Conservation (phyloP, 2,329 filamentous ascomycete species). For the Apiospora koreana region DNA sequence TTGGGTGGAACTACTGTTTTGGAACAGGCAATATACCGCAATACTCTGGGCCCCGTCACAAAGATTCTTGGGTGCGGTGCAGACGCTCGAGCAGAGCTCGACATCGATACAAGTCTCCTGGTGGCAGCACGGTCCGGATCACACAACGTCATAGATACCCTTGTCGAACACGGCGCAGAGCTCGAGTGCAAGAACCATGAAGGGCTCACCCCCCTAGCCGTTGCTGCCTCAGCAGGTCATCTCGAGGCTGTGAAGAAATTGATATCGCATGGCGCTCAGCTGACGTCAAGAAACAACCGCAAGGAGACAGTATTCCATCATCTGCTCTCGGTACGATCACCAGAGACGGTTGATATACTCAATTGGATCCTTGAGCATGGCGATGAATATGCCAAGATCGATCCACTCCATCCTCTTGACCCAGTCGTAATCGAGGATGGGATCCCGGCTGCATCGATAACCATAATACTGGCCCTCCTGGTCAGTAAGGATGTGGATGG, state of each 20-base stretch:
- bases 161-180: neutral
- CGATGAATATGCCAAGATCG: neutral
- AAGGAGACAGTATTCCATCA: neutral
- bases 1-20: neutral
- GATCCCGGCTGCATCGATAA: neutral
- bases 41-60: neutral
- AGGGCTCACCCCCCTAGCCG: neutral
- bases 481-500: neutral
- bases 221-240: neutral
- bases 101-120: neutral
- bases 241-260: neutral
- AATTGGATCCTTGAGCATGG: neutral
- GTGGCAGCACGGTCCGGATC: neutral
- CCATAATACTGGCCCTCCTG: neutral
- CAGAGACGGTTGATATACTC: neutral
- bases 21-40: neutral
- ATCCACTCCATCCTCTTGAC: neutral
- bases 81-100: no score
- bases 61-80: neutral
- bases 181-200: neutral
- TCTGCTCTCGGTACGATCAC: neutral
- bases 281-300: neutral
- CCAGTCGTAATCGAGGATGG: neutral
- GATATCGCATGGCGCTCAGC: neutral
- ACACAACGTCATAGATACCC: neutral